These are phyloP conservation scores for Aquanectria penicillioides DNA, from an alignment of 2,329 filamentous ascomycete genomes.

Conservation along the genomic window DNA sequence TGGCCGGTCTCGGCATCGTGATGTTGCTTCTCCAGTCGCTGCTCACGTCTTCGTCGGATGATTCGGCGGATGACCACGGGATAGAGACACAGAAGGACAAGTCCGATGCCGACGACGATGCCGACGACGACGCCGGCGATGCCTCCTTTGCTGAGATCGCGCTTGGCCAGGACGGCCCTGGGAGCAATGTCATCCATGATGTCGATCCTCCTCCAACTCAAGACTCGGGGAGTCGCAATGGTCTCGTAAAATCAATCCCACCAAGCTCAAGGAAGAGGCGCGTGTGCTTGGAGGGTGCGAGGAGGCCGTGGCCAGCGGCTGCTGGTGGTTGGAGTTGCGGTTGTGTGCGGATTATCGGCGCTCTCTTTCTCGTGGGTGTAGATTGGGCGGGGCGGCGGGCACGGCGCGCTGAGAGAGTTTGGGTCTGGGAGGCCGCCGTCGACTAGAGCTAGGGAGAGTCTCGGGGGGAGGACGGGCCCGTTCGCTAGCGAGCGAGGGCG, in stretches of 20 bases:
- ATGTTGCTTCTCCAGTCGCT: constrained; percentile 30
- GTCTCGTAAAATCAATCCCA: constrained; percentile 34
- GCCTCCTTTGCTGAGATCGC: constrained; percentile 46
- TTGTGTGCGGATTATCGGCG: constrained; percentile 24
- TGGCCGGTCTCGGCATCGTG: constrained; percentile 42
- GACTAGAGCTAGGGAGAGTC: constrained; percentile 20
- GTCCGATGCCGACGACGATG: constrained; percentile 44
- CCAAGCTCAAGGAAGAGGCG: constrained; percentile 12
- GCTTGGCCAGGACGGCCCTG: constrained; percentile 36
- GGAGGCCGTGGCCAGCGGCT: constrained; percentile 31
- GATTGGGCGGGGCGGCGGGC: constrained; percentile 34
- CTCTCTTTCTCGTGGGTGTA: constrained; percentile 25
- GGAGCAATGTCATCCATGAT: constrained; percentile 32
- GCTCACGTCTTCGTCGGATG: constrained; percentile 39
- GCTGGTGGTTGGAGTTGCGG: constrained; percentile 29
- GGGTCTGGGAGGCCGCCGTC: constrained; percentile 40
- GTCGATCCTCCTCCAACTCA: constrained; percentile 36
- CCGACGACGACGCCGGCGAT: constrained; percentile 52
- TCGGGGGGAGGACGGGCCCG: constrained; percentile 27
- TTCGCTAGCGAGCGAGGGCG: constrained; percentile 25
- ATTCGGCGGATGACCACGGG: constrained; percentile 49
- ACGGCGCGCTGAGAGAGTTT: constrained; percentile 22
- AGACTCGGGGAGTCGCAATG: constrained; percentile 24
- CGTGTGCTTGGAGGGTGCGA: constrained; percentile 6
- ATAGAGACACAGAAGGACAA: constrained; percentile 52